phyloP scores from a whole-genome alignment of 345 rosid genomes.

The Acer yangbiense region DNA sequence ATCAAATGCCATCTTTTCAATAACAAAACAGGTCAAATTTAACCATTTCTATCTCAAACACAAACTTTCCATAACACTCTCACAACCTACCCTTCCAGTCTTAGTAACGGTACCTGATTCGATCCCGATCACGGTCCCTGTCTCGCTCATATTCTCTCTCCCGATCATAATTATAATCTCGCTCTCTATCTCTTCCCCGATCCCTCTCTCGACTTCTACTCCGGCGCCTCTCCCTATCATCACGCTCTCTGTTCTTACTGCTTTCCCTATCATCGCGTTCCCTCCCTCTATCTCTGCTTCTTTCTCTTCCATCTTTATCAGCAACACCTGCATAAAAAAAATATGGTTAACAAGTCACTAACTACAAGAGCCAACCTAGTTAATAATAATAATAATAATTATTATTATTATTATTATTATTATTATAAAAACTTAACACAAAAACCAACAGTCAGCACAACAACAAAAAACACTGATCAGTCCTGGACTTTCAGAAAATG shows the following conservation, averaged over 20 bases:
- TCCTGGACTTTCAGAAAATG: neutral
- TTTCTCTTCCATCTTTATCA: conserved; percentile 74
- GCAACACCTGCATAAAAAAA: conserved; percentile 42
- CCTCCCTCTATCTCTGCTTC: conserved; percentile 83
- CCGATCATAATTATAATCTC: conserved; percentile 54
- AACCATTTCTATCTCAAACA: neutral
- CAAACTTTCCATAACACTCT: neutral
- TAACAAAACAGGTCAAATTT: neutral
- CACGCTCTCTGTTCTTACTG: conserved; percentile 54
- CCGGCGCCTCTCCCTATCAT: conserved; percentile 63
- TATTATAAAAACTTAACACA: neutral
- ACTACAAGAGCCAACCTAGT: neutral
- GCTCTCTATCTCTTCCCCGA: conserved; percentile 51
- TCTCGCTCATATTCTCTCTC: conserved; percentile 64
- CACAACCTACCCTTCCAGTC: neutral
- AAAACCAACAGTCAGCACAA: neutral
- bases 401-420: neutral
- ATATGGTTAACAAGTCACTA: neutral
- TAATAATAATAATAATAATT: neutral
- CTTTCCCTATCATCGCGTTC: conserved; percentile 61
- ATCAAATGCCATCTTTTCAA: neutral
- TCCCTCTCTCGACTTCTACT: conserved; percentile 76
- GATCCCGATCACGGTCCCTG: conserved; percentile 41
- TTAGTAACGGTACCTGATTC: conserved; percentile 61
- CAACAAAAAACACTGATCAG: neutral